Conservation (phyloP, 2,329 filamentous ascomycete genomes). For the Teratosphaeria destructans region DNA sequence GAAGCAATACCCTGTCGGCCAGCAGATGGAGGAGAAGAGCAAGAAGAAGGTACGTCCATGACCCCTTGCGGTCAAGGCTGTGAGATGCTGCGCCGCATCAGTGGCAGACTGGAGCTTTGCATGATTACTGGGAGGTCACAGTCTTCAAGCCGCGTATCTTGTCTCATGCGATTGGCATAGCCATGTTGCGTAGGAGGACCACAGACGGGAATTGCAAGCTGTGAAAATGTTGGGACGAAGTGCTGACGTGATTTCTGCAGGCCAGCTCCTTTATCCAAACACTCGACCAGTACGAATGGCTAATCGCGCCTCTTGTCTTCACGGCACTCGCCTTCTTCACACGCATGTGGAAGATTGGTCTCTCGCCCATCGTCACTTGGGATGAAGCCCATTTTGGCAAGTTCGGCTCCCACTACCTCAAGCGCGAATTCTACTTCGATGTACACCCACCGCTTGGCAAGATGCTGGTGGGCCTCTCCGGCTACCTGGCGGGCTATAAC, state of each 20-base stretch:
- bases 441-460: conserved; percentile 93
- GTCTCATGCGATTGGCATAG: not conserved
- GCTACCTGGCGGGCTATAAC: conserved; percentile 95
- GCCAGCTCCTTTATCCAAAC: conserved; percentile 49
- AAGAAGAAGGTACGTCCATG: conserved; percentile 34
- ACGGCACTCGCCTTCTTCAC: conserved; percentile 55
- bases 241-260: conserved; percentile 7
- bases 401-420: conserved; percentile 97
- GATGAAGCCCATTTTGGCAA: conserved; percentile 82
- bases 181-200: not conserved
- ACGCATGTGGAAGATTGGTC: conserved; percentile 56
- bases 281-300: conserved; percentile 52
- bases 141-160: not conserved
- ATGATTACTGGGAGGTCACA: not conserved
- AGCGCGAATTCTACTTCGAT: conserved; percentile 99
- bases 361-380: conserved; percentile 64
- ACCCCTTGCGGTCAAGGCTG: not conserved
- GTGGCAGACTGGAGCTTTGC: not conserved
- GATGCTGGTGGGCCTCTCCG: conserved; percentile 94
- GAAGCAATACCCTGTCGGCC: conserved; percentile 12
- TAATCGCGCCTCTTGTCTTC: conserved; percentile 54
- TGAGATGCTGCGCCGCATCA: not conserved
- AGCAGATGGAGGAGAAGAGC: conserved; percentile 32
- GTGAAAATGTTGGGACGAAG: not conserved
- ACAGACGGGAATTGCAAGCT: not conserved